Percentiles rank a stretch among this genome's conserved stretches.
Evolutionary conservation across 495 filamentous ascomycete species (phyloP).

Genomic region (Penicillium ucsense): DNA sequence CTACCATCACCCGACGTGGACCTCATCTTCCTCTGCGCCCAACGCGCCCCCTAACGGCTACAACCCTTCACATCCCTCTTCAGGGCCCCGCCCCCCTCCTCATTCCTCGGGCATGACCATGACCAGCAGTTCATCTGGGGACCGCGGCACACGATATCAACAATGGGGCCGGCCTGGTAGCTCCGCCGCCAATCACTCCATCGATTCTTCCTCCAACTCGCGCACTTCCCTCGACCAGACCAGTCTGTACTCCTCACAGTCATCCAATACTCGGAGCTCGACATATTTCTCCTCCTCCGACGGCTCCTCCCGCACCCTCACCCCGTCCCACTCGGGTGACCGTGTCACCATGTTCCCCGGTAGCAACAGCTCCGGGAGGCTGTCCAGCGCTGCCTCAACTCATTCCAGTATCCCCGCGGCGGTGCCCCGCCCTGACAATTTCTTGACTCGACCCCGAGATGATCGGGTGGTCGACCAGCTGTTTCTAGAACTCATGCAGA

Average conservation of each 20-base stretch:
- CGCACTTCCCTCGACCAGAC: slow-evolving; percentile 61
- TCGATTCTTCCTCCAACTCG: slow-evolving; percentile 60
- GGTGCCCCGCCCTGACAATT: slow-evolving; percentile 40
- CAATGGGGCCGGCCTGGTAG: slow-evolving; percentile 58
- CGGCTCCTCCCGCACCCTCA: slow-evolving; percentile 53
- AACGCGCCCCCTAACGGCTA: slow-evolving; percentile 14
- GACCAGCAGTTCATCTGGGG: slow-evolving; percentile 52
- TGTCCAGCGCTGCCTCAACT: slow-evolving; percentile 24
- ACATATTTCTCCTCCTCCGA: slow-evolving; percentile 51
- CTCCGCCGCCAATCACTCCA: slow-evolving; percentile 50
- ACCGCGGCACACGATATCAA: slow-evolving; percentile 57
- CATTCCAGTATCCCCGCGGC: slow-evolving; percentile 34
- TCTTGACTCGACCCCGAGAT: slow-evolving; percentile 64
- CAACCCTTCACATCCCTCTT: slow-evolving; percentile 45
- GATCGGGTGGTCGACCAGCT: slow-evolving; percentile 84
- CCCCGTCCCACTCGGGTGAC: slow-evolving; percentile 35
- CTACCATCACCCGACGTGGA: slow-evolving; percentile 69
- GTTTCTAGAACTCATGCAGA: slow-evolving; percentile 90
- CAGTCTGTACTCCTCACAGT: slow-evolving; percentile 52
- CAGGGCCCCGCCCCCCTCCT: slow-evolving; percentile 60
- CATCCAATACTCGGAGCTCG: slow-evolving; percentile 51
- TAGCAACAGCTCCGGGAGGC: slow-evolving; percentile 18
- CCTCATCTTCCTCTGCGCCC: slow-evolving; percentile 34
- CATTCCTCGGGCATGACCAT: slow-evolving; percentile 54
- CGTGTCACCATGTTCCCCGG: slow-evolving; percentile 19